Conservation (phyloP, 768 basidiomycete genomes). For the Rhizopogon vinicolor region DNA sequence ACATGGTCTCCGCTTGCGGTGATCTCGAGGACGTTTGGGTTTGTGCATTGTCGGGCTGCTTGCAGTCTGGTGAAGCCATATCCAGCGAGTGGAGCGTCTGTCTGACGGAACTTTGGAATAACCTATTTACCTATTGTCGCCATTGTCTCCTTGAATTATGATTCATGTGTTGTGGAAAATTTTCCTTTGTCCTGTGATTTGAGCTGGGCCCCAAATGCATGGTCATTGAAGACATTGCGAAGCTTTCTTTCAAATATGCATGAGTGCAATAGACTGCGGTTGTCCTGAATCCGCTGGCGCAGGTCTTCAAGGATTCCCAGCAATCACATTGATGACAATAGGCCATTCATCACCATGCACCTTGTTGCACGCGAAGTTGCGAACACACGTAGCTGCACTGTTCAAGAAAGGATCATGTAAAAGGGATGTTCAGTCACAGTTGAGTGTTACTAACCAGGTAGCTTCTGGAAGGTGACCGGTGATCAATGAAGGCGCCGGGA, state of each 20-base stretch:
- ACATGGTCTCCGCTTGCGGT: slow-evolving; percentile 37
- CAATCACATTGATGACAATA: background rate
- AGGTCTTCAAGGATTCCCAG: too few relatives aligned
- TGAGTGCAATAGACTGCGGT: too few relatives aligned
- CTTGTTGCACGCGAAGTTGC: slow-evolving; percentile 1
- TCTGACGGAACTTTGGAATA: slow-evolving; percentile 44
- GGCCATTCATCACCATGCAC: slow-evolving; percentile 4
- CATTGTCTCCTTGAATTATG: too few relatives aligned
- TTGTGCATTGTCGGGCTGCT: slow-evolving; percentile 22
- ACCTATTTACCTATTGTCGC: background rate
- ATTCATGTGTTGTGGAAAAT: too few relatives aligned
- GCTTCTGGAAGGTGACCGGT: background rate
- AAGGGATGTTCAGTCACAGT: too few relatives aligned
- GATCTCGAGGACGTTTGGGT: slow-evolving; percentile 67
- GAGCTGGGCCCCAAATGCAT: too few relatives aligned
- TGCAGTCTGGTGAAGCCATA: slow-evolving; percentile 19
- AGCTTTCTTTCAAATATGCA: too few relatives aligned
- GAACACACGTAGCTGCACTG: background rate
- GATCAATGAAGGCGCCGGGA: background rate
- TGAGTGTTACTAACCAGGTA: slow-evolving; percentile 3
- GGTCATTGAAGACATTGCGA: too few relatives aligned
- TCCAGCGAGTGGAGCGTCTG: slow-evolving; percentile 55
- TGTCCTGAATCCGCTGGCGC: too few relatives aligned
- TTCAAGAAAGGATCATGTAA: background rate
- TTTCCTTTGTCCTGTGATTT: too few relatives aligned